Base-by-base conservation (phyloP, 305 asterid species). In the Solanum hybrid region DNA sequence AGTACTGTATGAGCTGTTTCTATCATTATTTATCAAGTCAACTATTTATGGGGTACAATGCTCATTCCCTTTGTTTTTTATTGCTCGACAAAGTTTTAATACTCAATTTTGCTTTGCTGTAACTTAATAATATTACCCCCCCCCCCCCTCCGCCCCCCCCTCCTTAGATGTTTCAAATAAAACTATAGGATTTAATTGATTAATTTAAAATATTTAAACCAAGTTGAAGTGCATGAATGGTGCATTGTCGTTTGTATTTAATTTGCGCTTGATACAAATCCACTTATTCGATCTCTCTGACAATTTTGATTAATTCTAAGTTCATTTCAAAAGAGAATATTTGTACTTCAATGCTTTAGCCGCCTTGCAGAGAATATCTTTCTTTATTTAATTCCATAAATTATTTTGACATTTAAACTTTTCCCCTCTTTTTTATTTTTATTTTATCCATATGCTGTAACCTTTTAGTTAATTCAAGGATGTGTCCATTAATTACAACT, bases 1-100 rank as follows among this genome's bases (percentile, higher is more conserved):
- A 78, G 45, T 38, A 38, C 42, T 81, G 78, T 85, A 90, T 90
- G 92, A 92, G 93, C 94, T 92, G 94, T 91, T 88, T 38, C 85
- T 36, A 77, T 34, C 84, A 77, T 88, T 51, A 77, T 88, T 51
- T 32, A 38, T 89, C 79, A 77, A 86, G 92, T 91, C 94, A 92
- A 91, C 92, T 76, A 75, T 86, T 31, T 37, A 86, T 78, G 78
- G 80, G 88, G 89, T 40, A 79, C 72, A 91, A 88, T 72, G 90
- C 80, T 90, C 88, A 85, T 88, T 90, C 90, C 73, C 79, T 88
- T 76, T 72, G 42, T 89, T 91, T 17, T 91, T 38, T 81, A 37
- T 90, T 88, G 69, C 29, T 82, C 87, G 40, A 82, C 87, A 31
- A 82, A 45, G 6, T 10, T 82, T 84, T 82, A 78, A 1, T 81